A percentile compares a stretch with the other conserved stretches of the same genome.
phyloP scores from a whole-genome alignment of 441 rosid genomes.

The Adansonia madagascariensis region DNA sequence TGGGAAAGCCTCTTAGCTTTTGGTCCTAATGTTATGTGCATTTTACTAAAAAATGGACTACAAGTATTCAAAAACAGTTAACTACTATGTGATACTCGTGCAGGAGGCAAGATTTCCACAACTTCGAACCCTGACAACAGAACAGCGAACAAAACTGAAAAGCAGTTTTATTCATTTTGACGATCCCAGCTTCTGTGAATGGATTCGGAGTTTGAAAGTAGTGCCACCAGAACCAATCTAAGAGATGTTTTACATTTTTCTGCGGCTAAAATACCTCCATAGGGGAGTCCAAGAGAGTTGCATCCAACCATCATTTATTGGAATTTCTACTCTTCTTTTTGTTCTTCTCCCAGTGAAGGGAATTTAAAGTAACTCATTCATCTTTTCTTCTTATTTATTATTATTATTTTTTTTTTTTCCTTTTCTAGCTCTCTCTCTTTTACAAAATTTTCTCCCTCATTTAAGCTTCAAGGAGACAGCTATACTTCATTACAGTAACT shows the following conservation, averaged over 20 bases:
- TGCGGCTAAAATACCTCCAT: constrained; percentile 24
- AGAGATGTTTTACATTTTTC: neutral
- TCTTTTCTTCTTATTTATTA: neutral
- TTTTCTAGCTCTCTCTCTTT: neutral
- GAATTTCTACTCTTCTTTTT: neutral
- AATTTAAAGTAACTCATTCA: constrained; percentile 21
- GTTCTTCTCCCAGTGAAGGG: neutral
- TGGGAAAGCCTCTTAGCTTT: neutral
- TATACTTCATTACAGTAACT: neutral
- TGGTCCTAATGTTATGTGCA: neutral
- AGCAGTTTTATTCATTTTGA: constrained; percentile 84
- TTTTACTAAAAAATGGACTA: neutral
- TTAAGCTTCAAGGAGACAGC: constrained; percentile 18
- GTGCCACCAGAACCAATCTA: constrained; percentile 87
- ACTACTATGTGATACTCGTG: constrained; percentile 19
- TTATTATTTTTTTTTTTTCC: too few relatives aligned
- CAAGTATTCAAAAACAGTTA: neutral
- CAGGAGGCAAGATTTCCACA: constrained; percentile 97
- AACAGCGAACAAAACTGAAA: constrained; percentile 72
- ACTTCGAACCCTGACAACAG: constrained; percentile 65
- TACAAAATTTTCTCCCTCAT: neutral
- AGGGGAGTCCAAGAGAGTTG: constrained; percentile 25
- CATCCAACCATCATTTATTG: constrained; percentile 11
- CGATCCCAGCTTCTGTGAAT: constrained; percentile 90
- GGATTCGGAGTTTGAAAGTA: constrained; percentile 82